Evolutionary conservation across 306 rosid species (phyloP), one percentile per base, ranked within the genome.

Genomic region (Datisca glomerata): DNA sequence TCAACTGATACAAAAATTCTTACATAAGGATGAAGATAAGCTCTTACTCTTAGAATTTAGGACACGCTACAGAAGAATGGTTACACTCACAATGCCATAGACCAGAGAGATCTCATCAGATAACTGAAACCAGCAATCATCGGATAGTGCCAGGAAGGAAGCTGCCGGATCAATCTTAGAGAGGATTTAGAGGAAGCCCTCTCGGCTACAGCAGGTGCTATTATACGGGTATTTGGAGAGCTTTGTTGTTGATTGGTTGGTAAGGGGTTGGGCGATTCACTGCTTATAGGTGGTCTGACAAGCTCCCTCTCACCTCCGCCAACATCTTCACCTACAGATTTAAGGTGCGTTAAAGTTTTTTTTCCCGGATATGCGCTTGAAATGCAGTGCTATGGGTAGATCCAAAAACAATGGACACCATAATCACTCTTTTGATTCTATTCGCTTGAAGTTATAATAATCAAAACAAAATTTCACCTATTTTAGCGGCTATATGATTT

Each of bases 221-320:
- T 64, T 7, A 55, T 56, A 1, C 13, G 60, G 15, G 65, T 27
- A 12, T 62, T 65, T 10, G 74, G 67, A 43, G 51, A 19, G 25
- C 51, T 67, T 63, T 60, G 73, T 43, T 70, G 81, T 60, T 67
- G 68, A 55, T 45, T 64, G 28, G 68, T 53, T 18, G 89, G 74
- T 47, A 70, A 35, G 32, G 73, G 63, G 43, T 32, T 59, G 43
- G 76, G 47, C 8, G 79, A 70, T 36, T 61, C 71, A n/a, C 28
- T 61, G 24, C 4, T 38, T 20, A 64, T 43, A 5, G 82, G 67
- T 34, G 74, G 63, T 12, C 61, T 33, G 29, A 42, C 55, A 68
- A 53, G 65, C 36, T 25, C 43, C 38, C 16, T 19, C 32, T 61
- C 54, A 32, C 43, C 51, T 21, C 12, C 51, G 22, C 12, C 23